Conservation (phyloP, 106 monocot genomes). For the Vanilla planifolia region DNA sequence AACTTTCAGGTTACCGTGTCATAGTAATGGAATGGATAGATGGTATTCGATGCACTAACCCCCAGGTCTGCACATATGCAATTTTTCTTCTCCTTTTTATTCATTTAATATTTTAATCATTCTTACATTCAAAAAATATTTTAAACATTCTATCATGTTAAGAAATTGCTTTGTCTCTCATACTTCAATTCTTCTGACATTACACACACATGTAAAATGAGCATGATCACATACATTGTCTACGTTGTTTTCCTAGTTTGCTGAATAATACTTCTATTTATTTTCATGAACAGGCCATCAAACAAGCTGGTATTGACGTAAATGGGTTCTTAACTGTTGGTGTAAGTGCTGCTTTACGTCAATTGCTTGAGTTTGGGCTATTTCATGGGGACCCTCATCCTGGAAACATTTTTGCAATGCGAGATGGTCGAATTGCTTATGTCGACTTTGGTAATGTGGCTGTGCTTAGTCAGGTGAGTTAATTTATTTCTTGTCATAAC, state of each 20-base stretch:
- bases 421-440: slow-evolving; percentile 98
- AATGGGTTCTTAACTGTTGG: slow-evolving; percentile 92
- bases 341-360: slow-evolving; percentile 93
- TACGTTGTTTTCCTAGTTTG: neutral
- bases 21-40: slow-evolving; percentile 99
- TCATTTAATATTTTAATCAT: neutral
- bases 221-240: neutral
- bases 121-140: no score
- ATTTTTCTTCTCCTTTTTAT: neutral
- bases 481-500: neutral
- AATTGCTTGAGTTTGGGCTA: slow-evolving; percentile 94
- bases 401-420: slow-evolving; percentile 99
- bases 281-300: slow-evolving; percentile 60
- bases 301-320: slow-evolving; percentile 83
- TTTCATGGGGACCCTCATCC: slow-evolving; percentile 99
- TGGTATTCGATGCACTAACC: slow-evolving; percentile 92
- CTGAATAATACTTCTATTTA: neutral
- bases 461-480: slow-evolving; percentile 90
- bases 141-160: no score
- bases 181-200: neutral
- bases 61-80: slow-evolving; percentile 43
- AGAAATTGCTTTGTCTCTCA: neutral
- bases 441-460: slow-evolving; percentile 99
- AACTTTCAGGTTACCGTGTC: slow-evolving; percentile 78
- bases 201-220: neutral